Evolutionary conservation across 768 basidiomycete species (phyloP), one percentile per base, ranked within the genome.

Genomic region (Pleurotus eryngii): DNA sequence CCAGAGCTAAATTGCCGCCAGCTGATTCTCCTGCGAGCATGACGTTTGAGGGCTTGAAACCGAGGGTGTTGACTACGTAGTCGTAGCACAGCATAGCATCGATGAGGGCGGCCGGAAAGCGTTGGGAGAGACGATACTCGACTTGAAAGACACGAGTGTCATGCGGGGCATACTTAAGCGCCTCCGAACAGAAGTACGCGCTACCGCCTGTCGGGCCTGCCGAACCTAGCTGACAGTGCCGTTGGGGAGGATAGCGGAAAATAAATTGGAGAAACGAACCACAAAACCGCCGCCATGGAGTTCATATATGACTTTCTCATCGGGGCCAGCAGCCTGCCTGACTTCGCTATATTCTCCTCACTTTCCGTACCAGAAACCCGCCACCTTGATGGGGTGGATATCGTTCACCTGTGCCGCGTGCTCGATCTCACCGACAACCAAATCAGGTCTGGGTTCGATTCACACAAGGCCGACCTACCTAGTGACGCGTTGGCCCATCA

Each of bases 1-100:
- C 70, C 11, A 77, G 58, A 0, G 76, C 78, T 26, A 85, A 69
- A 59, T 80, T 76, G 0, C 76, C 84, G 0, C 84, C 85, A 0
- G 84, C 81, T 0, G 81, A 83, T 47, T 84, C 83, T 5, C 83
- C 84, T 4, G 64, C 62, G 5, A 84, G 53, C 57, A 81, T 70
- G 56, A 85, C 75, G 54, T 80, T 68, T 18, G 56, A 20, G 1
- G 81, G 73, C 3, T 60, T 49, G 63, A 82, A 79, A 0, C 75
- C 73, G 27, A 79, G 63, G 12, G 59, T 63, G 12, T 76, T 62
- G 26, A 81, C 66, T 22, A 86, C 77, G 69, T 84, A 81, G 9
- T 70, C 47, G 59, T 81, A 84, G 3, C 77, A 81, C 0, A 80
- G 74, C 8, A 84, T 46, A 1, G 72, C 78, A 62, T 85, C 84